These are phyloP conservation scores for Macrophomina tecta DNA, from an alignment of 2,329 filamentous ascomycete genomes.

Conservation along the genomic window DNA sequence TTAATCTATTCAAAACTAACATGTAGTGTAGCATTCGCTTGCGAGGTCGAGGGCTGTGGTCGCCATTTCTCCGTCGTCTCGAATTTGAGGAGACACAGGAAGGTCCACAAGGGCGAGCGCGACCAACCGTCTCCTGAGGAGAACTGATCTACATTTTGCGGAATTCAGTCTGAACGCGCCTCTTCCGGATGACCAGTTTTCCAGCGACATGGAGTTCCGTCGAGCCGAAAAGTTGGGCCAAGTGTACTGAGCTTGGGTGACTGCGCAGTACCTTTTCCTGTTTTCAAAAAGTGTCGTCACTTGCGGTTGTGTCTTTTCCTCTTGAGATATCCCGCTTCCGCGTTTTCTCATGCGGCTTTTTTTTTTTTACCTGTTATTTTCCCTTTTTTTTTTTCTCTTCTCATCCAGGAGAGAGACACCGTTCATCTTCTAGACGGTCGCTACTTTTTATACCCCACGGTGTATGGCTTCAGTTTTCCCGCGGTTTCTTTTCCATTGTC, in stretches of 20 bases:
- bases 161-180: constrained; percentile 6
- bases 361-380: neutral
- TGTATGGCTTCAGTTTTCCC: constrained; percentile 22
- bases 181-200: constrained; percentile 8
- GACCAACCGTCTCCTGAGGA: constrained; percentile 57
- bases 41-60: constrained; percentile 92
- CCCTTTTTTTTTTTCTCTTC: neutral
- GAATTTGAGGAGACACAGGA: constrained; percentile 90
- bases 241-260: neutral
- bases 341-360: constrained; percentile 18
- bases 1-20: constrained; percentile 32
- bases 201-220: constrained; percentile 13
- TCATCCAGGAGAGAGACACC: constrained; percentile 26
- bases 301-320: constrained; percentile 24
- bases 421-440: constrained; percentile 32
- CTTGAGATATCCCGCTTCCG: constrained; percentile 29
- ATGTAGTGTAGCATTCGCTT: constrained; percentile 75
- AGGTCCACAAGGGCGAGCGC: constrained; percentile 85
- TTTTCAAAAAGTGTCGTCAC: constrained; percentile 22
- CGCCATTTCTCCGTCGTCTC: constrained; percentile 97
- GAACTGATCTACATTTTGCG: constrained; percentile 11
- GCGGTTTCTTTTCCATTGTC: constrained; percentile 10
- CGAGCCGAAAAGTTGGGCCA: constrained; percentile 16
- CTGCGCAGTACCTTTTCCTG: constrained; percentile 1
- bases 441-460: constrained; percentile 32